phyloP scores from a whole-genome alignment of 768 basidiomycete genomes.

The Dendrothele bispora region DNA sequence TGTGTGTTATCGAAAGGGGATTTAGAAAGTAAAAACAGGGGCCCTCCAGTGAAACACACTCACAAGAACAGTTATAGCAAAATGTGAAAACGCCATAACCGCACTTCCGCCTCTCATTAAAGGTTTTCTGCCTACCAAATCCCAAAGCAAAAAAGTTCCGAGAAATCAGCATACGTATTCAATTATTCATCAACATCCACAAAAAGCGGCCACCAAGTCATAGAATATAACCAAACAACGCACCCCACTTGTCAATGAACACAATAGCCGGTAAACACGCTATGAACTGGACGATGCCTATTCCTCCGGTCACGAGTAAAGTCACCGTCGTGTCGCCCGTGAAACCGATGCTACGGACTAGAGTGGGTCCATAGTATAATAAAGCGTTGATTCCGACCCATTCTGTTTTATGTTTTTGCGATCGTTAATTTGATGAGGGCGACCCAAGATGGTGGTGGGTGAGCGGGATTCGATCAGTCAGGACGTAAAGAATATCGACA shows the following conservation, averaged over 20 bases:
- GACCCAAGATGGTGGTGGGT: too few relatives aligned
- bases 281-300: conserved; percentile 76
- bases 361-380: conserved; percentile 77
- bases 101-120: conserved; percentile 64
- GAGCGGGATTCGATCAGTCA: too few relatives aligned
- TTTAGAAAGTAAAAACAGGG: background rate
- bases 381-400: conserved; percentile 89
- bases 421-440: too few relatives aligned
- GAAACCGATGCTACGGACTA: conserved; percentile 65
- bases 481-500: too few relatives aligned
- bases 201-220: too few relatives aligned
- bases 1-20: conserved; percentile 24
- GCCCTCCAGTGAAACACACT: conserved; percentile 9
- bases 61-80: conserved; percentile 65
- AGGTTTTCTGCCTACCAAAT: conserved; percentile 55
- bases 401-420: too few relatives aligned
- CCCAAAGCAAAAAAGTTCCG: too few relatives aligned
- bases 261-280: conserved; percentile 74
- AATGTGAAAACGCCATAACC: conserved; percentile 65
- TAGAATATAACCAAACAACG: conserved; percentile 9
- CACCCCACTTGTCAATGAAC: conserved; percentile 67
- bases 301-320: conserved; percentile 70
- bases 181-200: too few relatives aligned
- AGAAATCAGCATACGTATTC: too few relatives aligned
- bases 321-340: conserved; percentile 57